These are phyloP conservation scores for Lodderomyces metapsilosis DNA, from an alignment of 1,139 yeast genomes.

Conservation along the genomic window DNA sequence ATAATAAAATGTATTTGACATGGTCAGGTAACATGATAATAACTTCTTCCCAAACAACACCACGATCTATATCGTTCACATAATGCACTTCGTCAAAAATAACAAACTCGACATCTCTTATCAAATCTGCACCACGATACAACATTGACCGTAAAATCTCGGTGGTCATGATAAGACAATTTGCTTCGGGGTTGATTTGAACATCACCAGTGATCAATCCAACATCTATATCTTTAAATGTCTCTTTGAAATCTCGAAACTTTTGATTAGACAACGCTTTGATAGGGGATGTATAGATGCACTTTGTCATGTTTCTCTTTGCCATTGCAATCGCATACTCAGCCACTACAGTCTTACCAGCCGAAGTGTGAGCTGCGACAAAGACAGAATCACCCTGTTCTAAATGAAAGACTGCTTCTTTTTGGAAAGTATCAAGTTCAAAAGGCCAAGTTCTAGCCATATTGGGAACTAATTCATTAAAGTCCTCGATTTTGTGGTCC, in stretches of 20 bases:
- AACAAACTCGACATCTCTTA: slow-evolving; percentile 96
- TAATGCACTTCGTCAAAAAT: slow-evolving; percentile 98
- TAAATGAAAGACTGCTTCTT: slow-evolving; percentile 92
- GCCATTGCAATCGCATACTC: slow-evolving; percentile 96
- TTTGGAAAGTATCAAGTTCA: slow-evolving; percentile 90
- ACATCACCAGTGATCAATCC: slow-evolving; percentile 98
- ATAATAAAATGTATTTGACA: slow-evolving; percentile 80
- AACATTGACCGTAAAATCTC: slow-evolving; percentile 94
- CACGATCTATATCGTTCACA: slow-evolving; percentile 94
- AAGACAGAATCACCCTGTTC: slow-evolving; percentile 97
- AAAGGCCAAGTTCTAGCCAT: slow-evolving; percentile 95
- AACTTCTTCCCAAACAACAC: slow-evolving; percentile 99
- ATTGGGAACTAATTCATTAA: slow-evolving; percentile 82
- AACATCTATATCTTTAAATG: slow-evolving; percentile 77
- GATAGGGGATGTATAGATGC: slow-evolving; percentile 90
- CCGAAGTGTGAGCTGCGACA: slow-evolving; percentile 97
- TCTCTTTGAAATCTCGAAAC: slow-evolving; percentile 85
- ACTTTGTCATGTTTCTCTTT: slow-evolving; percentile 82
- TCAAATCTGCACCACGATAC: slow-evolving; percentile 92
- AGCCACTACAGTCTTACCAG: slow-evolving; percentile 91
- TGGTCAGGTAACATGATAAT: slow-evolving; percentile 95
- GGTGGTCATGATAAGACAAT: slow-evolving; percentile 96
- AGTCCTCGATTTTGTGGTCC: slow-evolving; percentile 78
- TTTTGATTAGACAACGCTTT: slow-evolving; percentile 92
- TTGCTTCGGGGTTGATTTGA: slow-evolving; percentile 95